phyloP scores from a whole-genome alignment of 1,139 yeast genomes.

The Debaryomycetaceae sp. region DNA sequence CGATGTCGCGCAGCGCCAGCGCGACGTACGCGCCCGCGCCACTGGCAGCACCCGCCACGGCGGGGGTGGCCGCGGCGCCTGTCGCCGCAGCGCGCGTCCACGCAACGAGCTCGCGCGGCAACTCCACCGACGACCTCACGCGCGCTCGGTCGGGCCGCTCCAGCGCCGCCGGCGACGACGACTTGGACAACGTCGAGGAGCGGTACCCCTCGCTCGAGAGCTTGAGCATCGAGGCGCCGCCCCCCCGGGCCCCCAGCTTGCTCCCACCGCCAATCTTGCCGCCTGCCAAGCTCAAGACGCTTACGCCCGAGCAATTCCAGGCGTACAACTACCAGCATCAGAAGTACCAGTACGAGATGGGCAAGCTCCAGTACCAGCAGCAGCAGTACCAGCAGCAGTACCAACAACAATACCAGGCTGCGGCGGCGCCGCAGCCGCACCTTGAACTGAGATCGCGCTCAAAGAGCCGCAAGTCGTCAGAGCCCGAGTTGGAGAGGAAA shows the following conservation, averaged over 20 bases:
- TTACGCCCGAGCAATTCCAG: conserved; percentile 20
- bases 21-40: background rate
- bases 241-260: conserved; percentile 8
- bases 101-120: conserved; percentile 1
- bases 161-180: conserved; percentile 13
- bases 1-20: conserved; percentile 8
- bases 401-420: conserved; percentile 7
- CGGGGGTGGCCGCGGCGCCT: background rate
- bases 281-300: conserved; percentile 14
- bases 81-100: background rate
- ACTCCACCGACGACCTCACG: conserved; percentile 2
- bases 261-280: conserved; percentile 16
- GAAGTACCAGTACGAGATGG: conserved; percentile 16
- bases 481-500: conserved; percentile 21
- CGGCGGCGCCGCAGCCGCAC: conserved; percentile 2
- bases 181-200: conserved; percentile 39
- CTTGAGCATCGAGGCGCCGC: conserved; percentile 4
- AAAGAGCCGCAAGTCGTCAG: conserved; percentile 7
- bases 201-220: conserved; percentile 40
- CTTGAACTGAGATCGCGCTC: conserved; percentile 4
- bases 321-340: conserved; percentile 22
- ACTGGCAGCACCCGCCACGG: background rate
- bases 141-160: conserved; percentile 1
- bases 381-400: conserved; percentile 15
- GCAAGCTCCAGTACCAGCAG: conserved; percentile 12